phyloP scores from a whole-genome alignment of 805 yeast species.

The Ogataea methanolica region DNA sequence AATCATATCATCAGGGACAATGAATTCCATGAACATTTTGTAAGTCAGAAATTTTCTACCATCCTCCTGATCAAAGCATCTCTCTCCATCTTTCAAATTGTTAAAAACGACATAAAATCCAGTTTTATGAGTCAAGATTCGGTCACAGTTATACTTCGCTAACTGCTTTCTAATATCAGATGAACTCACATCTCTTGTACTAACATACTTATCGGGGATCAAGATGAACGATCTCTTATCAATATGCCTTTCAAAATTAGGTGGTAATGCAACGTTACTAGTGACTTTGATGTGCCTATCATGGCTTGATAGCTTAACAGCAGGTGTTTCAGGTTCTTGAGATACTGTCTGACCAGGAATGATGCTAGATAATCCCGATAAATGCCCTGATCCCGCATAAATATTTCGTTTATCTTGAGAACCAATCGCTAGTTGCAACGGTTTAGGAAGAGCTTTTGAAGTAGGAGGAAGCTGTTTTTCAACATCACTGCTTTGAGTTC shows the following conservation, averaged over 20 bases:
- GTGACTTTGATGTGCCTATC: constrained; percentile 28
- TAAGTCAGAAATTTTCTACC: constrained; percentile 46
- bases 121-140: constrained; percentile 54
- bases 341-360: constrained; percentile 9
- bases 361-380: constrained; percentile 3
- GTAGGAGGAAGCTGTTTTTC: not conserved
- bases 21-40: constrained; percentile 53
- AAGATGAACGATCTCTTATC: constrained; percentile 55
- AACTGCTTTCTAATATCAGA: constrained; percentile 57
- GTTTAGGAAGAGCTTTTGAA: not conserved
- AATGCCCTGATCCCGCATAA: not conserved
- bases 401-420: not conserved
- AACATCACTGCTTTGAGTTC: not conserved
- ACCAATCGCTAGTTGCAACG: not conserved
- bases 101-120: constrained; percentile 76
- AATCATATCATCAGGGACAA: constrained; percentile 42
- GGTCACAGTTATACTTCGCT: constrained; percentile 58
- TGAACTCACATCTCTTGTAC: constrained; percentile 43
- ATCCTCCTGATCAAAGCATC: constrained; percentile 58
- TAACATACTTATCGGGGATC: constrained; percentile 46
- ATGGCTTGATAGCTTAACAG: constrained; percentile 21
- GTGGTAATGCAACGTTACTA: constrained; percentile 36
- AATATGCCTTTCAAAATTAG: constrained; percentile 43
- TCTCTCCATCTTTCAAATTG: constrained; percentile 49
- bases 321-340: constrained; percentile 5